phyloP scores from a whole-genome alignment of 2,329 filamentous ascomycete genomes.

The Diplodia scrobiculata region DNA sequence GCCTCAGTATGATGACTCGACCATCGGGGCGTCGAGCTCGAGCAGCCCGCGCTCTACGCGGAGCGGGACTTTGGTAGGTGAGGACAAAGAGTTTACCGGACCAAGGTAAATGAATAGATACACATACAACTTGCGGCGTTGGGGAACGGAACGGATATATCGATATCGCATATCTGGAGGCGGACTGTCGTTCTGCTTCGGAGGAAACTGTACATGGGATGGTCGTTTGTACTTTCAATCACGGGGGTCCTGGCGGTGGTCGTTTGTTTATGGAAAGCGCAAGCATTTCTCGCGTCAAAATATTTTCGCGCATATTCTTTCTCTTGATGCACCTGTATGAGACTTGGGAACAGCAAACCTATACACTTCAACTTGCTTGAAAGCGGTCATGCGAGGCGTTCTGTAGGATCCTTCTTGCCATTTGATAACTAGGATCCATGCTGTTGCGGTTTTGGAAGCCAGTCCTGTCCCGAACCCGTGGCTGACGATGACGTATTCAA shows the following conservation, averaged over 20 bases:
- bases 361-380: neutral
- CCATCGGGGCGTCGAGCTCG: slow-evolving; percentile 41
- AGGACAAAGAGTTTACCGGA: neutral
- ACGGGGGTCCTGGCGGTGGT: neutral
- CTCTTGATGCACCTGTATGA: neutral
- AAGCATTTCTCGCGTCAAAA: neutral
- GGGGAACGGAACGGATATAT: neutral
- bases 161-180: neutral
- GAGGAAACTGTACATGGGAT: neutral
- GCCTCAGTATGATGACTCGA: slow-evolving; percentile 46
- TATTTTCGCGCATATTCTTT: neutral
- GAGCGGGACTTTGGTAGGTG: slow-evolving; percentile 12
- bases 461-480: no score
- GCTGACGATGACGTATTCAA: no score
- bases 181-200: neutral
- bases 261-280: neutral
- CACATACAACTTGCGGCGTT: slow-evolving; percentile 6
- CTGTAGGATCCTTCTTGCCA: no score
- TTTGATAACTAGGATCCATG: no score
- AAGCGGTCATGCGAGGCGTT: neutral
- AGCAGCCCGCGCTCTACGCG: slow-evolving; percentile 34
- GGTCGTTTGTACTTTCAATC: neutral
- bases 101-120: neutral
- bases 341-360: neutral
- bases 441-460: no score